Conservation (phyloP, 331 rosid species). For the Acacia pycnantha region DNA sequence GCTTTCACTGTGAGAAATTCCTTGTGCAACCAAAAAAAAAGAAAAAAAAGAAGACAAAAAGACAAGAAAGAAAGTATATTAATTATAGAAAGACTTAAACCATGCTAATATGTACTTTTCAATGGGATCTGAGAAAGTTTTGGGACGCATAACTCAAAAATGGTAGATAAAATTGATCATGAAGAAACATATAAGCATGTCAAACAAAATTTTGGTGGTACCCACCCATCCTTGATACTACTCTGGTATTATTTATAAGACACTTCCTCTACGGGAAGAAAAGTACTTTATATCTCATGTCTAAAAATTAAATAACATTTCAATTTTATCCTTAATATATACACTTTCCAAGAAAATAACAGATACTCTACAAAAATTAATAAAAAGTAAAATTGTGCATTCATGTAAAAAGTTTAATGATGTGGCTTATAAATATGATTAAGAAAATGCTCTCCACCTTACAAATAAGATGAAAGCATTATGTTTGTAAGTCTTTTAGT, state of each 20-base stretch:
- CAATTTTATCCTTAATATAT: too few relatives aligned
- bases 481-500: neutral
- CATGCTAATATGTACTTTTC: neutral
- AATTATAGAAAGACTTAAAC: neutral
- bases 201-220: neutral
- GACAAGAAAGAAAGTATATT: neutral
- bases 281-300: too few relatives aligned
- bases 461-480: too few relatives aligned
- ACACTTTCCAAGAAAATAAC: too few relatives aligned
- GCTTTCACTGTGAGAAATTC: neutral
- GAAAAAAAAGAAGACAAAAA: neutral
- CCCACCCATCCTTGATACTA: neutral
- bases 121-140: neutral
- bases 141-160: neutral
- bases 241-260: too few relatives aligned
- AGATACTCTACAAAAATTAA: too few relatives aligned
- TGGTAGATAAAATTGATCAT: neutral
- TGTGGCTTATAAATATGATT: too few relatives aligned
- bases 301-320: too few relatives aligned
- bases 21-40: neutral
- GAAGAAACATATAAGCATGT: neutral
- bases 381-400: too few relatives aligned
- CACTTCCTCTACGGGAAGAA: too few relatives aligned
- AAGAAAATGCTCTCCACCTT: too few relatives aligned
- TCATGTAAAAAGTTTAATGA: too few relatives aligned